These are phyloP conservation scores for Arctium minus DNA, from an alignment of 129 eudicot species.

Conservation along the genomic window DNA sequence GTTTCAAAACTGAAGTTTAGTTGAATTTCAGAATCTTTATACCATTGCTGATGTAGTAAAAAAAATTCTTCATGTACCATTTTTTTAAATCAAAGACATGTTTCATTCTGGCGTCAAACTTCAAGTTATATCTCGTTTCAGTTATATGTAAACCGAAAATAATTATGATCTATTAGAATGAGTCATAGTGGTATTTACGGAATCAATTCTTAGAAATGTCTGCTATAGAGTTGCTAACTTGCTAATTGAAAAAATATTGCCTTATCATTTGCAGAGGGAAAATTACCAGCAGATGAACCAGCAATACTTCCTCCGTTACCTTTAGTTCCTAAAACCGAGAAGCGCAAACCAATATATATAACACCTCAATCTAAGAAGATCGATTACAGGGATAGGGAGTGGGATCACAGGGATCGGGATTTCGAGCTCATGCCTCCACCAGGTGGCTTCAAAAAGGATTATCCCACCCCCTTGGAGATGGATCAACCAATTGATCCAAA, in stretches of 20 bases:
- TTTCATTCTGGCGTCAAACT: background rate
- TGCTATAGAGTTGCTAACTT: background rate
- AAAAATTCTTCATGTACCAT: background rate
- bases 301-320: slow-evolving; percentile 91
- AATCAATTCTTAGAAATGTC: background rate
- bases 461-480: slow-evolving; percentile 64
- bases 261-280: slow-evolving; percentile 63
- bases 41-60: background rate
- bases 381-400: slow-evolving; percentile 72
- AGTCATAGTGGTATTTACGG: background rate
- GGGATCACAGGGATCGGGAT: slow-evolving; percentile 90
- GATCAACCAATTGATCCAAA: slow-evolving; percentile 99
- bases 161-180: background rate
- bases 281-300: slow-evolving; percentile 90
- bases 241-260: background rate
- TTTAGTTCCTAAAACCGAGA: slow-evolving; percentile 76
- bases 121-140: background rate
- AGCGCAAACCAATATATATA: slow-evolving; percentile 48
- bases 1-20: background rate
- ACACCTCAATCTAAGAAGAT: slow-evolving; percentile 73
- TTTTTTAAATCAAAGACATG: no score
- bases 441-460: slow-evolving; percentile 81
- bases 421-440: slow-evolving; percentile 99
- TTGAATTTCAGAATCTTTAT: background rate
- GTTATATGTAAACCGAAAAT: background rate